A percentile compares a stretch with the other conserved stretches of the same genome.
Conservation (phyloP, 2,329 filamentous ascomycete genomes). For the Fusarium globosum region DNA sequence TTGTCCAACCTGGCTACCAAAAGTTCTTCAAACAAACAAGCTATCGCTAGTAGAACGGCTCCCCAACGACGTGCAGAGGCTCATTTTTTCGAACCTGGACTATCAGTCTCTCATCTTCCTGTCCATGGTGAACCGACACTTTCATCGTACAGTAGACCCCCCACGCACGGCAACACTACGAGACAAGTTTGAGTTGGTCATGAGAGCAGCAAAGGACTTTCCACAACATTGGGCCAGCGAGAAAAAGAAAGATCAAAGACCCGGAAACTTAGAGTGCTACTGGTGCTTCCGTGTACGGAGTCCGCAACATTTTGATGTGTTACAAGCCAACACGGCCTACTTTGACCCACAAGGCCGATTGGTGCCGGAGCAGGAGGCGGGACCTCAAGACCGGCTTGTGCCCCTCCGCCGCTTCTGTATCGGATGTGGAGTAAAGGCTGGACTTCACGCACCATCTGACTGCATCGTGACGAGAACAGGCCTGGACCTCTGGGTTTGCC, state of each 20-base stretch:
- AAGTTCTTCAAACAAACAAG: slow-evolving; percentile 24
- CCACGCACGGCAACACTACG: slow-evolving; percentile 48
- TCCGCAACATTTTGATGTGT: slow-evolving; percentile 53
- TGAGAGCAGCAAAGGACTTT: slow-evolving; percentile 56
- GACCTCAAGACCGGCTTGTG: slow-evolving; percentile 45
- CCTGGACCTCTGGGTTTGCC: slow-evolving; percentile 55
- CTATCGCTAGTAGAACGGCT: slow-evolving; percentile 49
- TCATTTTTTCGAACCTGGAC: slow-evolving; percentile 52
- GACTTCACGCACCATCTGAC: slow-evolving; percentile 53
- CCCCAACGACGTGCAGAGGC: slow-evolving; percentile 48
- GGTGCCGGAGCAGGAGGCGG: slow-evolving; percentile 46
- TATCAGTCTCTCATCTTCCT: slow-evolving; percentile 56
- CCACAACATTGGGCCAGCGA: slow-evolving; percentile 53
- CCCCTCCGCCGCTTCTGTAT: slow-evolving; percentile 56
- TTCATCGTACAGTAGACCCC: slow-evolving; percentile 50
- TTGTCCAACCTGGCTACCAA: slow-evolving; percentile 21
- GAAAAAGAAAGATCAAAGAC: slow-evolving; percentile 51
- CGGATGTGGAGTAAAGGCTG: slow-evolving; percentile 53
- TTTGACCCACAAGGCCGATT: slow-evolving; percentile 48
- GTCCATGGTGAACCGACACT: slow-evolving; percentile 51
- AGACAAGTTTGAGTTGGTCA: slow-evolving; percentile 56
- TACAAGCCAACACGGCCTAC: slow-evolving; percentile 49
- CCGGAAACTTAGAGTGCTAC: slow-evolving; percentile 57
- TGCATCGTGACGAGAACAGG: slow-evolving; percentile 52
- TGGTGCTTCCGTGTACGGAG: slow-evolving; percentile 55